Evolutionary conservation across 2,329 filamentous ascomycete species (phyloP).

Genomic region (Boeremia lycopersici): DNA sequence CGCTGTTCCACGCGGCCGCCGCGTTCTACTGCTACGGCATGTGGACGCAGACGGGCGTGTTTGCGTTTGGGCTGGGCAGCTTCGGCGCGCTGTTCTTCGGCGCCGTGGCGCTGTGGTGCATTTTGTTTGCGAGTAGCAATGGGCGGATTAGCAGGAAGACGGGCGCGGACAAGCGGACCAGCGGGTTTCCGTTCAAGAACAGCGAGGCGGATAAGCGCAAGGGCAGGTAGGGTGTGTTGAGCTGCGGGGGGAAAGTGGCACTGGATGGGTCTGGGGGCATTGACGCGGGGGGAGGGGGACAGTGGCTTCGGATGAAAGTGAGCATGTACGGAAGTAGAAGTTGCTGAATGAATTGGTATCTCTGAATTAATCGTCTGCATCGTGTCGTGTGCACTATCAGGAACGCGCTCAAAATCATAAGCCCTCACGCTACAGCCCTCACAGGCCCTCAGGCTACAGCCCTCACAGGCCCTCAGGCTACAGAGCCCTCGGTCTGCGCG

Average conservation of each 20-base stretch:
- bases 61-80: conserved; percentile 66
- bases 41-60: conserved; percentile 62
- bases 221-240: conserved; percentile 26
- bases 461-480: too few species aligned
- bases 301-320: not conserved
- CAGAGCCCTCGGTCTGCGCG: not conserved
- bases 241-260: not conserved
- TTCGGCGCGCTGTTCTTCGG: conserved; percentile 63
- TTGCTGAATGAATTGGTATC: conserved; percentile 24
- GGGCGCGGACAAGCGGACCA: conserved; percentile 69
- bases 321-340: conserved; percentile 11
- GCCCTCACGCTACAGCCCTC: not conserved
- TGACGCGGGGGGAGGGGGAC: not conserved
- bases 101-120: conserved; percentile 68
- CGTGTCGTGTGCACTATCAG: not conserved
- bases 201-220: conserved; percentile 61
- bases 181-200: conserved; percentile 70
- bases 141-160: conserved; percentile 67
- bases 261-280: not conserved
- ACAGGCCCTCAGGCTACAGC: too few species aligned
- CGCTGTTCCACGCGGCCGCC: conserved; percentile 66
- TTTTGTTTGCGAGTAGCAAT: conserved; percentile 62
- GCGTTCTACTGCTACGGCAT: conserved; percentile 68
- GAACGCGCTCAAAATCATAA: not conserved
- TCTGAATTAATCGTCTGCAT: conserved; percentile 11